Percentiles rank a stretch among this genome's conserved stretches.
These are phyloP conservation scores for Aspergillus indologenus DNA, from an alignment of 495 filamentous ascomycete species.

Conservation along the genomic window DNA sequence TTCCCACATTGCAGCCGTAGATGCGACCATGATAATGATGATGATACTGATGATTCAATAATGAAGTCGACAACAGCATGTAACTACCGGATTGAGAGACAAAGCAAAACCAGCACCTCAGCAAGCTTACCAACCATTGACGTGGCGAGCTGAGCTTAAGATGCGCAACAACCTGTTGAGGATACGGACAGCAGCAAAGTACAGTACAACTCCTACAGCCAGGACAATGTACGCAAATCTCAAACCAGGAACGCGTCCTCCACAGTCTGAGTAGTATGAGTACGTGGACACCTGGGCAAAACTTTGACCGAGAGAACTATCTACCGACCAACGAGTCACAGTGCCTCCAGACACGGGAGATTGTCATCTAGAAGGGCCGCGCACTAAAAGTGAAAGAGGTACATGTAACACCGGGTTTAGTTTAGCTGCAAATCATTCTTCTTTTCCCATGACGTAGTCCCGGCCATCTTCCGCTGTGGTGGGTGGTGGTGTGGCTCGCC, in stretches of 20 bases:
- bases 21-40: not conserved
- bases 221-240: too few species aligned
- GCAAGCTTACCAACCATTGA: not conserved
- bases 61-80: not conserved
- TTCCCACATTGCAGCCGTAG: not conserved
- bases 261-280: too few species aligned
- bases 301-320: not conserved
- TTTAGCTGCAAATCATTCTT: slow-evolving; percentile 31
- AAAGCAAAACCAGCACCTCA: not conserved
- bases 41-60: not conserved
- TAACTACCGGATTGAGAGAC: not conserved
- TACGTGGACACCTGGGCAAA: too few species aligned
- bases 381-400: slow-evolving; percentile 24
- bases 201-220: too few species aligned
- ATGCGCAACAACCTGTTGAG: too few species aligned
- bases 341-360: slow-evolving; percentile 23
- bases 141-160: not conserved
- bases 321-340: not conserved
- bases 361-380: slow-evolving; percentile 27
- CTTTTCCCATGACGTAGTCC: slow-evolving; percentile 26
- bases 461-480: slow-evolving; percentile 12
- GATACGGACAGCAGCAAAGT: too few species aligned
- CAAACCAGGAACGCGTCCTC: too few species aligned
- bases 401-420: too few species aligned
- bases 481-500: not conserved